These are phyloP conservation scores for Bruguiera hainesii DNA, from an alignment of 441 rosid species.

Conservation along the genomic window DNA sequence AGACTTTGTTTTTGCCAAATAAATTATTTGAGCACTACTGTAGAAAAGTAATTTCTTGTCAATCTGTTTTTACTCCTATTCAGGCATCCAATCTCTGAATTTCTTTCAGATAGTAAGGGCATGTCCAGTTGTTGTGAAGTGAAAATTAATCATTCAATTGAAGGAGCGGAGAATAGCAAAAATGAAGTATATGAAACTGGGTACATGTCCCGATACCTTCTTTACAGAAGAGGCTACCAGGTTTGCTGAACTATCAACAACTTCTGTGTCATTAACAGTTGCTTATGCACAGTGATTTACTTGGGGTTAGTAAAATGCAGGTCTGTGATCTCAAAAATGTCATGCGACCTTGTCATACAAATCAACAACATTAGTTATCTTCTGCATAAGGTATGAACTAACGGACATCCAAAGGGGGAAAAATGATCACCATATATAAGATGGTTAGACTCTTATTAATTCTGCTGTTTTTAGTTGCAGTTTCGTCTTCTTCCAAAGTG, in stretches of 20 bases:
- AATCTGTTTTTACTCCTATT: background rate
- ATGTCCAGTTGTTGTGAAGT: constrained; percentile 11
- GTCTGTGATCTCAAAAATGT: constrained; percentile 65
- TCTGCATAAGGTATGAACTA: constrained; percentile 73
- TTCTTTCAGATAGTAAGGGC: constrained; percentile 17
- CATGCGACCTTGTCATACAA: constrained; percentile 58
- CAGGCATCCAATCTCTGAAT: background rate
- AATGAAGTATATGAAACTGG: constrained; percentile 98
- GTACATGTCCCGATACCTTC: constrained; percentile 87
- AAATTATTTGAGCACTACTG: background rate
- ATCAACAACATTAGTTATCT: constrained; percentile 61
- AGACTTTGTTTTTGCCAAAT: background rate
- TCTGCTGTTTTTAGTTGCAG: constrained; percentile 57
- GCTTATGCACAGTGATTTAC: background rate
- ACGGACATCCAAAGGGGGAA: background rate
- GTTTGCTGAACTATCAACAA: constrained; percentile 8
- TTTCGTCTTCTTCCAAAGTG: constrained; percentile 82
- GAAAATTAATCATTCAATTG: constrained; percentile 12
- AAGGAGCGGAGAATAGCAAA: constrained; percentile 22
- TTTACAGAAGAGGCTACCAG: constrained; percentile 87
- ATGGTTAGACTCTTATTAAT: constrained; percentile 13
- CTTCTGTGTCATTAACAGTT: background rate
- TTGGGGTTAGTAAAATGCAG: constrained; percentile 35
- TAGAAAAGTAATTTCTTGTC: background rate
- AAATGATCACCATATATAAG: background rate